Conservation (phyloP, 2,329 filamentous ascomycete species). For the Aspergillus fumigatiaffinis region DNA sequence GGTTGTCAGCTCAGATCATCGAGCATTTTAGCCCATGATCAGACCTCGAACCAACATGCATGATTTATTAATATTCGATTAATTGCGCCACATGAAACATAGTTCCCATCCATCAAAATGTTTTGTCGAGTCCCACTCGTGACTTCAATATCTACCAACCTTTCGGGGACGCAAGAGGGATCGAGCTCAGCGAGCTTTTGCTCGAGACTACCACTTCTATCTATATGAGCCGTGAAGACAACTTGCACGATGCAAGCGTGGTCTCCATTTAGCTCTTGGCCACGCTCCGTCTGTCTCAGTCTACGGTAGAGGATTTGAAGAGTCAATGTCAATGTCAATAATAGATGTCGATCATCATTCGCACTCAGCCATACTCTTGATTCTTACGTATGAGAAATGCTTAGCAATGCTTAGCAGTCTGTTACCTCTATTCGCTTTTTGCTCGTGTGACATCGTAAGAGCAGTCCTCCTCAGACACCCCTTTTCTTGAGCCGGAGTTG, state of each 20-base stretch:
- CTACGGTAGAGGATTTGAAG: neutral
- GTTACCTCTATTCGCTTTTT: neutral
- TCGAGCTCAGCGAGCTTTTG: neutral
- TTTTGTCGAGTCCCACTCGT: neutral
- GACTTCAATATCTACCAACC: neutral
- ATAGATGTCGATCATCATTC: neutral
- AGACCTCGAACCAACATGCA: neutral
- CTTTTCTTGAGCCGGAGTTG: neutral
- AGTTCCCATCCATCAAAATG: neutral
- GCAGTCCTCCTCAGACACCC: neutral
- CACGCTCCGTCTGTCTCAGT: neutral
- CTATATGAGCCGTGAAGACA: neutral
- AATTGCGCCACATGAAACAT: neutral
- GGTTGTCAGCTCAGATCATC: neutral
- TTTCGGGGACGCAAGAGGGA: neutral
- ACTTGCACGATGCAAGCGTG: neutral
- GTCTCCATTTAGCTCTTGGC: neutral
- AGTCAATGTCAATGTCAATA: neutral
- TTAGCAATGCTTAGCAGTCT: constrained; percentile 7
- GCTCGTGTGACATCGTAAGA: neutral
- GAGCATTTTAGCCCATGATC: neutral
- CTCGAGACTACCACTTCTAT: neutral
- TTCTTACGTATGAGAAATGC: constrained; percentile 3
- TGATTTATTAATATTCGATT: neutral
- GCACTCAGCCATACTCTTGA: neutral